phyloP scores from a whole-genome alignment of 345 rosid species.

The Physaria fendleri region DNA sequence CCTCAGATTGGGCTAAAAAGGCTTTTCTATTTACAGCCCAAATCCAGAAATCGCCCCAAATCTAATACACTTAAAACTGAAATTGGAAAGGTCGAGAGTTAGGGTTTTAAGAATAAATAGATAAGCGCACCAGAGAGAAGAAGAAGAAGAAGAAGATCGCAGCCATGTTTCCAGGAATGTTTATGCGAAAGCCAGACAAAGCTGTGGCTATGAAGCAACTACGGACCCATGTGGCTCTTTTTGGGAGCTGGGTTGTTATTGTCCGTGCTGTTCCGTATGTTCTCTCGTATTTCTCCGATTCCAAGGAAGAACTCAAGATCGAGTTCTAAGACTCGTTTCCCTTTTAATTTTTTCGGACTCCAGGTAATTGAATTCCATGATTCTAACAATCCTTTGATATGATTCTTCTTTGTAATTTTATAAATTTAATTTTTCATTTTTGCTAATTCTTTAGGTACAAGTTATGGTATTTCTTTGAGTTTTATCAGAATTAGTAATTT shows the following conservation, averaged over 20 bases:
- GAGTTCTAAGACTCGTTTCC: conserved; percentile 36
- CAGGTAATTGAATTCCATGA: too few species aligned
- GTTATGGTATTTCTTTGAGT: too few species aligned
- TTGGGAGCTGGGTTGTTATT: conserved; percentile 59
- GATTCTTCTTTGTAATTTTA: neutral
- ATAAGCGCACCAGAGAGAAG: neutral
- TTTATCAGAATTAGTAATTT: too few species aligned
- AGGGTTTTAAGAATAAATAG: conserved; percentile 23
- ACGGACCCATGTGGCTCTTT: conserved; percentile 51
- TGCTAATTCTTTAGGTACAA: too few species aligned
- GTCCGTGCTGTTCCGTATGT: conserved; percentile 65
- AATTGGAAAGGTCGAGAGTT: conserved; percentile 4
- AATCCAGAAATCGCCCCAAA: neutral
- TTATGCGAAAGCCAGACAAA: conserved; percentile 81
- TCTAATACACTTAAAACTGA: neutral
- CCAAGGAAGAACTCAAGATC: conserved; percentile 74
- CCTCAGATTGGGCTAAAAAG: neutral
- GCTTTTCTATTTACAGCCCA: neutral
- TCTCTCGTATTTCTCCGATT: conserved; percentile 55
- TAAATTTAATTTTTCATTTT: too few species aligned
- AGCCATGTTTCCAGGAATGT: conserved; percentile 84
- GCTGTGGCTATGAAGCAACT: conserved; percentile 80
- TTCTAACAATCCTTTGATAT: too few species aligned
- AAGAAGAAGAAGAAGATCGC: conserved; percentile 2
- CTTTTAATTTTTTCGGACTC: neutral